Conservation (phyloP, 2,329 filamentous ascomycete species). For the Alternaria burnsii region DNA sequence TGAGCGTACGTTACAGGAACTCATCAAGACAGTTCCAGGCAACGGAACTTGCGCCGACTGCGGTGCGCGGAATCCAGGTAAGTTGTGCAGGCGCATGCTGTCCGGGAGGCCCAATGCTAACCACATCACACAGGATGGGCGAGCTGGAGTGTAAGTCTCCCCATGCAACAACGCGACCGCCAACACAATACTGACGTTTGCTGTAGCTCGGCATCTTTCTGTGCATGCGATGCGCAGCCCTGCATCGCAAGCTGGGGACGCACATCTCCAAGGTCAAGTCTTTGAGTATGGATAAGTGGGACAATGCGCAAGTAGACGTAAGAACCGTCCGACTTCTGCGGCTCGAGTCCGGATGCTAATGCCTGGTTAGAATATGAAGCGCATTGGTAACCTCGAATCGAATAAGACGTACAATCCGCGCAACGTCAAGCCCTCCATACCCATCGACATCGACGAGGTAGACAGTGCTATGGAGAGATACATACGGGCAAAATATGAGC, state of each 20-base stretch:
- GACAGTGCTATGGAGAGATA: constrained; percentile 95
- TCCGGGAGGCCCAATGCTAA: constrained; percentile 34
- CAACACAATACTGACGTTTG: constrained; percentile 24
- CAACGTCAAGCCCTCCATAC: constrained; percentile 82
- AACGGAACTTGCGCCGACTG: constrained; percentile 97
- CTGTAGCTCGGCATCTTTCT: constrained; percentile 88
- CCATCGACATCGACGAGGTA: constrained; percentile 89
- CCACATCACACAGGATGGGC: constrained; percentile 75
- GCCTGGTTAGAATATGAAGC: constrained; percentile 82
- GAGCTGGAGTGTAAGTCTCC: constrained; percentile 84
- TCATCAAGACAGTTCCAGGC: constrained; percentile 82
- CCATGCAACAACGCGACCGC: neutral
- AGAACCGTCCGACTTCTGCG: constrained; percentile 41
- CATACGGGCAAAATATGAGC: constrained; percentile 92
- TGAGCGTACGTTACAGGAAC: constrained; percentile 87
- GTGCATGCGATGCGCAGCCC: constrained; percentile 94
- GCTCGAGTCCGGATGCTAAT: constrained; percentile 20
- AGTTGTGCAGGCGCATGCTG: constrained; percentile 43
- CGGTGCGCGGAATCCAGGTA: constrained; percentile 88
- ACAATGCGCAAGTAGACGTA: constrained; percentile 94
- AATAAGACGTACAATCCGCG: constrained; percentile 91
- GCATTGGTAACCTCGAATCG: constrained; percentile 82
- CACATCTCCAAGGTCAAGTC: constrained; percentile 99
- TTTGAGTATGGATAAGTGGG: constrained; percentile 98
- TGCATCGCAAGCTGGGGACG: constrained; percentile 96